Evolutionary conservation across 2,329 filamentous ascomycete genomes (phyloP), one percentile per base, ranked within the genome.

Genomic region (Arthrobotrys entomopaga): DNA sequence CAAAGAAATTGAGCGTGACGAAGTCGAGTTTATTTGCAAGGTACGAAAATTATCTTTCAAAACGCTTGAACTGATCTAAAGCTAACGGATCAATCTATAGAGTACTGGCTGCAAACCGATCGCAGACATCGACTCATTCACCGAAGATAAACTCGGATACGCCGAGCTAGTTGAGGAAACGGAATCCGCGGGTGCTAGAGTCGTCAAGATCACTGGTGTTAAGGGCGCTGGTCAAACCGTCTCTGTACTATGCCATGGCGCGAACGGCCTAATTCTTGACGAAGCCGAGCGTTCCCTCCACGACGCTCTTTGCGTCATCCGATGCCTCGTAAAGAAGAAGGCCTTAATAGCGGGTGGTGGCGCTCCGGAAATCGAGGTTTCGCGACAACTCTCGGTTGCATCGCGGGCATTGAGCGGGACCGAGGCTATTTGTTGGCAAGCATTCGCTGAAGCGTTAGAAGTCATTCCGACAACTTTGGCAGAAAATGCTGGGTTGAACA

Each of bases 11-110:
- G 95, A 99, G 86, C 90, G 95, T 76, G 95, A 99, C 80, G 95
- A 99, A 84, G 93, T 99, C 73, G 95, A 99, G 83, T 99, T 99
- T 83, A 91, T 99, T 82, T 98, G 94, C 91, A 99, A 98, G 85
- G 78, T 79, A 69, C 6, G 29, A 13, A 22, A 52, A 13, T 29
- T 8, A 53, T 34, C 71, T 79, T 61, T 77, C 20, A 16, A 16
- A 15, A 42, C 11, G 49, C 15, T 8, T 10, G 15, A 1, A 58
- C 19, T 11, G 13, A 2, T 46, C 2, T 46, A 16, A 20, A 8
- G 3, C 46, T 54, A 42, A 43, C 15, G 16, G 50, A 38, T 60
- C 22, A 49, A 16, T 11, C 5, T 64, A 73, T 60, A 83, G 85
- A 96, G 91, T 76, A 96, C 94, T 40, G 95, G 95, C 79, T 99